These are phyloP conservation scores for Salix viminalis DNA, from an alignment of 345 rosid genomes.

Conservation along the genomic window DNA sequence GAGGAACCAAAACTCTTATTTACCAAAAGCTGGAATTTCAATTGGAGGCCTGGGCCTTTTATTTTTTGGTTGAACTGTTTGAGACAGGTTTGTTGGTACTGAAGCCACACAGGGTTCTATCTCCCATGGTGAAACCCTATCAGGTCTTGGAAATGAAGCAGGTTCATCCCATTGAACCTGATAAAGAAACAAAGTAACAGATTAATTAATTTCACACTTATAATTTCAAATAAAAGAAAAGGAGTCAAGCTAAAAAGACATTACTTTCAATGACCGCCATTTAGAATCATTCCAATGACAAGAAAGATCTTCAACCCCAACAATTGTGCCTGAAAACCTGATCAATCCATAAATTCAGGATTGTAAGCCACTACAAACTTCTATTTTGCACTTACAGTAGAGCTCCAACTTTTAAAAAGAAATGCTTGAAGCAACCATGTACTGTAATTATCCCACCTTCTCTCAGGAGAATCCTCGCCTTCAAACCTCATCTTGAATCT, in stretches of 20 bases:
- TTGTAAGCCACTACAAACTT: not conserved
- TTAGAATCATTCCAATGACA: constrained; percentile 70
- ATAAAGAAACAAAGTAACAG: not conserved
- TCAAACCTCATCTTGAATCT: constrained; percentile 89
- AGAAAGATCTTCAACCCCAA: constrained; percentile 79
- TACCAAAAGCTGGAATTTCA: constrained; percentile 52
- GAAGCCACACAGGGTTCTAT: constrained; percentile 64
- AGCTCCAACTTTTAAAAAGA: not conserved
- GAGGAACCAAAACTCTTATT: constrained; percentile 1
- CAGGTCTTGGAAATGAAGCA: constrained; percentile 73
- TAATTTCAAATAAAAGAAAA: not conserved
- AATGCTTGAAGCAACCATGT: not conserved
- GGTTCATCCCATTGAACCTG: constrained; percentile 98
- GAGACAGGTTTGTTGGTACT: constrained; percentile 37
- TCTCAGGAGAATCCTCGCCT: constrained; percentile 87
- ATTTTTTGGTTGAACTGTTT: constrained; percentile 40
- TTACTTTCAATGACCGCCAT: constrained; percentile 87
- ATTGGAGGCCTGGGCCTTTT: constrained; percentile 64
- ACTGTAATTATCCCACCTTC: constrained; percentile 48
- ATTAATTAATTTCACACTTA: not conserved
- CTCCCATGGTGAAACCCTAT: constrained; percentile 95
- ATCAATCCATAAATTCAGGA: constrained; percentile 9
- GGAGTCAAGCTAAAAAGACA: not conserved
- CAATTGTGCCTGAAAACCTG: constrained; percentile 87
- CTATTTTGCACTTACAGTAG: not conserved